Evolutionary conservation across 148 eudicot genomes (phyloP).

Genomic region (Fagopyrum tataricum): DNA sequence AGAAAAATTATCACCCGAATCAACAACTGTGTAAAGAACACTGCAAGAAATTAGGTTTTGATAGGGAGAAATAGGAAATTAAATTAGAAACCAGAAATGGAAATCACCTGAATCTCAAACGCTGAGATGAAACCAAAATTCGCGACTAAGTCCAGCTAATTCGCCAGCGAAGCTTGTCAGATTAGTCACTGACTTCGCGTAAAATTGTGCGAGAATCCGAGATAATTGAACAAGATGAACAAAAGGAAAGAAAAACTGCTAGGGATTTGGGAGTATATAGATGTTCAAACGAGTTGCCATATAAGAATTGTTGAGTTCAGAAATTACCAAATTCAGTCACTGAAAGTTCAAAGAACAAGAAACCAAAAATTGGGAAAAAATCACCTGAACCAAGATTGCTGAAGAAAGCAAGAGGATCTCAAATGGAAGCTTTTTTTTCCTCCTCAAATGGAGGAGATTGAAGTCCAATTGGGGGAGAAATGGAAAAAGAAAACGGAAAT

Average conservation of each 20-base stretch:
- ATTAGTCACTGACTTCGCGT: background rate
- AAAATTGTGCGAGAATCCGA: background rate
- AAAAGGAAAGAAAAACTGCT: slow-evolving; percentile 6
- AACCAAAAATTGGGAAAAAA: background rate
- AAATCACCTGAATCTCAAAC: background rate
- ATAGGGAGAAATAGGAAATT: background rate
- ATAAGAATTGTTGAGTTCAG: slow-evolving; percentile 4
- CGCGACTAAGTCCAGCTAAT: background rate
- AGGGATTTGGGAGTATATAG: background rate
- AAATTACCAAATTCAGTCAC: background rate
- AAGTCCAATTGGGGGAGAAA: background rate
- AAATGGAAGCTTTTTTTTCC: background rate
- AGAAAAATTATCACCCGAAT: background rate
- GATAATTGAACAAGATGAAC: background rate
- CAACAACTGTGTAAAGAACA: background rate
- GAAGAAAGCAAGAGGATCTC: background rate
- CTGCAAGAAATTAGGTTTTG: background rate
- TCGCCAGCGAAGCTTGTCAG: background rate
- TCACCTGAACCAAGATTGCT: background rate
- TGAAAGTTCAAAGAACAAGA: slow-evolving; percentile 8
- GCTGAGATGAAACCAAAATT: background rate
- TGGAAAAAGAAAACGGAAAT: slow-evolving; percentile 2
- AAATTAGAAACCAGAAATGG: background rate
- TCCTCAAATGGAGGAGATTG: background rate
- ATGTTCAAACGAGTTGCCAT: background rate